A percentile compares a stretch with the other conserved stretches of the same genome.
Evolutionary conservation across 164 flowering plant genomes (phyloP).

Genomic region (Protea cynaroides): DNA sequence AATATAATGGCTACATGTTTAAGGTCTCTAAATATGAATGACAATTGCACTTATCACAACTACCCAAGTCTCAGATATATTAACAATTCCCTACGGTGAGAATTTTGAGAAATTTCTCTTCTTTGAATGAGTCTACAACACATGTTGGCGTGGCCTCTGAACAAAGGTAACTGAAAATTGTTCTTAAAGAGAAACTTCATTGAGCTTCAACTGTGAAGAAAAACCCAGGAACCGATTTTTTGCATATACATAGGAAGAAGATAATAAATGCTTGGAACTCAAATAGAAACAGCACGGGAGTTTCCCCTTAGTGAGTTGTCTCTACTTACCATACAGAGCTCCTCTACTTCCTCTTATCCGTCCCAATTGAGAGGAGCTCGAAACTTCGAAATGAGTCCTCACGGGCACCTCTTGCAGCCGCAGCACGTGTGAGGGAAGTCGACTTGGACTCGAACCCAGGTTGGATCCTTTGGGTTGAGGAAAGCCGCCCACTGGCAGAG

Average conservation of each 20-base stretch:
- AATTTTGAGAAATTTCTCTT: neutral
- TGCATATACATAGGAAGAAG: neutral
- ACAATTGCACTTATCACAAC: neutral
- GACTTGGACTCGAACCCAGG: conserved; percentile 36
- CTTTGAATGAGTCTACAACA: conserved; percentile 4
- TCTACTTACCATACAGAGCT: conserved; percentile 1
- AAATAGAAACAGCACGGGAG: neutral
- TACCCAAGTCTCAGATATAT: conserved; percentile 2
- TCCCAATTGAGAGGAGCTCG: conserved; percentile 43
- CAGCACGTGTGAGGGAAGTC: conserved; percentile 20
- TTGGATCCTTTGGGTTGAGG: conserved; percentile 28
- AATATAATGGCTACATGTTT: neutral
- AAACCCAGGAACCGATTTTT: neutral
- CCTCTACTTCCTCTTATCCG: conserved; percentile 34
- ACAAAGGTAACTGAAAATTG: neutral
- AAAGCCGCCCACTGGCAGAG: conserved; percentile 27
- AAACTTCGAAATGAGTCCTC: conserved; percentile 40
- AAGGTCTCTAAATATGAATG: neutral
- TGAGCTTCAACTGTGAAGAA: conserved; percentile 8
- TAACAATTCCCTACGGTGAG: neutral
- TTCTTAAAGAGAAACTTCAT: neutral
- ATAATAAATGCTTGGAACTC: conserved; percentile 2
- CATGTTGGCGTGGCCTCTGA: conserved; percentile 3
- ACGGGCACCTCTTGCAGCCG: conserved; percentile 22
- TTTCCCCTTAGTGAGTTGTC: neutral